Conservation (phyloP, 768 basidiomycete genomes). For the Arthromyces matolae region DNA sequence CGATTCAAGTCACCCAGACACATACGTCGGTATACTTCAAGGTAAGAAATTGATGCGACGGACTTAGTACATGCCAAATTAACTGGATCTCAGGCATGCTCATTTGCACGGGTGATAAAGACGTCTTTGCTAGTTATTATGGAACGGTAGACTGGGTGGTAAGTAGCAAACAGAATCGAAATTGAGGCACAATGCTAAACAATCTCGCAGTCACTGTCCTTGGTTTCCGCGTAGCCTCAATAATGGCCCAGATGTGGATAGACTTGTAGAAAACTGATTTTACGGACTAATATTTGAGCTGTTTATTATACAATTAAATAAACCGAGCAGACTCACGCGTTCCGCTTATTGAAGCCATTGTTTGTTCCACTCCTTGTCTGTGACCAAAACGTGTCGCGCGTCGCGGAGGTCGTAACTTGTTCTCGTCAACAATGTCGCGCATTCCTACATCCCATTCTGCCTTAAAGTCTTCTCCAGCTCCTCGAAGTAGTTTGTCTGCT, state of each 20-base stretch:
- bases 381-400: too few relatives aligned
- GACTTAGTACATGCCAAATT: neutral
- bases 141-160: conserved; percentile 1
- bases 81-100: neutral
- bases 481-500: conserved; percentile 17
- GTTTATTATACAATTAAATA: too few relatives aligned
- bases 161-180: neutral
- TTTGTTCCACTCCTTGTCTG: too few relatives aligned
- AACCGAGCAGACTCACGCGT: too few relatives aligned
- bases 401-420: too few relatives aligned
- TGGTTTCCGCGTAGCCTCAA: neutral
- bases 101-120: conserved; percentile 1
- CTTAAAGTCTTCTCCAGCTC: conserved; percentile 25
- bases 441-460: conserved; percentile 30
- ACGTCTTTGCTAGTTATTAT: neutral
- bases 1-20: conserved; percentile 8
- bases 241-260: too few relatives aligned
- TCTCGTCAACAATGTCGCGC: conserved; percentile 27
- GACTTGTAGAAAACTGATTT: too few relatives aligned
- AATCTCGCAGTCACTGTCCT: neutral
- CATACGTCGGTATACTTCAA: conserved; percentile 4
- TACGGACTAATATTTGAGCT: too few relatives aligned
- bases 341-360: too few relatives aligned
- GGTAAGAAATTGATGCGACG: neutral
- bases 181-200: neutral